Evolutionary conservation across 345 rosid genomes (phyloP), one percentile per base, ranked within the genome.

Genomic region (Corchorus olitorius): DNA sequence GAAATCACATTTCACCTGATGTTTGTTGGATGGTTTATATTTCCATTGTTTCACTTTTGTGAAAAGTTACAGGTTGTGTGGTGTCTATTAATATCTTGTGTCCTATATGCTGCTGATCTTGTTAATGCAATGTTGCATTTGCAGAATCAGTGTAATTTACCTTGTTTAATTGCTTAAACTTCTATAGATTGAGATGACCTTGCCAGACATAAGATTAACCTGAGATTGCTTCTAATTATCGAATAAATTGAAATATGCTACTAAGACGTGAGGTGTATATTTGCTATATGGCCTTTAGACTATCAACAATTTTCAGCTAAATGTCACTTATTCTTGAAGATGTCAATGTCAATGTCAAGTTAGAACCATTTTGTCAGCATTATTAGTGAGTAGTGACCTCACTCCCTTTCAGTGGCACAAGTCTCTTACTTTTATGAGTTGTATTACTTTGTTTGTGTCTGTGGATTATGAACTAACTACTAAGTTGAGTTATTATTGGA

Each of bases 91-190:
- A 70, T 35, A 46, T 70, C 13, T 15, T 8, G 8, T 45, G 48
- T 45, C 48, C 9, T 16, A 15, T 70, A 27, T 16, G 22, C 61
- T 70, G 9, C 9, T 45, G 46, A 46, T 35, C 14, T 52, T 70
- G 46, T 68, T 49, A 15, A 19, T 48, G 60, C 33, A 16, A 35
- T 70, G 34, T 17, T n/a, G 61, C 33, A 53, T 34, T 34, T 20
- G n/a, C 46, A 34, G 8, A 33, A 70, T 13, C 49, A 35, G 14
- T 17, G 16, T 50, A 33, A 5, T 70, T 33, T 49, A 9, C 45
- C 12, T 50, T 52, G 59, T 20, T 69, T 70, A 52, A 41, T 52
- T 34, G 74, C 46, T 17, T 70, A 52, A 70, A 55, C 74, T 70
- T 16, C 61, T 52, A 16, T 52, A 8, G 74, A 52, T 53, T 2